A percentile compares a stretch with the other conserved stretches of the same genome.
Conservation (phyloP, 1,284 basidiomycete species). For the Singerocomus rubriflavus region DNA sequence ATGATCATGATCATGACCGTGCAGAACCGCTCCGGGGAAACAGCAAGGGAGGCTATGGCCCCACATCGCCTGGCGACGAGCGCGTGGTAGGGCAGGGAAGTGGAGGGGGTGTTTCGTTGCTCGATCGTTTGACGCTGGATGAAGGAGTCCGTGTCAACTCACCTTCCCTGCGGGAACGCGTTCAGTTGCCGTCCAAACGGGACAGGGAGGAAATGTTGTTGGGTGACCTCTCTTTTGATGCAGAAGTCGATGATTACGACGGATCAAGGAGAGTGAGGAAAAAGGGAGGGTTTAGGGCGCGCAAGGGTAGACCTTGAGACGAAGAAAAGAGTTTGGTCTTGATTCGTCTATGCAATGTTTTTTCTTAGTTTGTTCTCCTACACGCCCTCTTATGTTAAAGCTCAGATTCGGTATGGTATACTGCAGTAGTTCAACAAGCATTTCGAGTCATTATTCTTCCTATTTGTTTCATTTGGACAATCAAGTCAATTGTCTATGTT, state of each 20-base stretch:
- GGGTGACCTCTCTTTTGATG: conserved; percentile 18
- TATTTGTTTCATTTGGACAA: conserved; percentile 18
- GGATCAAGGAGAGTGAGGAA: conserved; percentile 23
- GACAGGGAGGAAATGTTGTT: conserved; percentile 37
- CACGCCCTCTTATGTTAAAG: conserved; percentile 6
- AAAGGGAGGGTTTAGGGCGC: conserved; percentile 19
- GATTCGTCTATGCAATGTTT: neutral
- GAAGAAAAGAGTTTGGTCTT: neutral
- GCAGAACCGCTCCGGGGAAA: conserved; percentile 21
- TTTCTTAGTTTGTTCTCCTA: neutral
- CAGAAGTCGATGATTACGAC: conserved; percentile 27
- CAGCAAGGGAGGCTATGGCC: neutral
- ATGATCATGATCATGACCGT: conserved; percentile 21
- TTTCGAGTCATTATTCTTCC: conserved; percentile 15
- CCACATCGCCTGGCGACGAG: conserved; percentile 20
- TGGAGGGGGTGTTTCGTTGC: conserved; percentile 32
- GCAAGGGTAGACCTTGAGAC: conserved; percentile 21
- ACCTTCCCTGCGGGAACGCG: conserved; percentile 40
- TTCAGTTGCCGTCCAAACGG: conserved; percentile 39
- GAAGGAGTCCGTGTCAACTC: conserved; percentile 18
- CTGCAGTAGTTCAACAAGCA: conserved; percentile 7
- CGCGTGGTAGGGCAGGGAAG: neutral
- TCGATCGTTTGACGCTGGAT: conserved; percentile 38
- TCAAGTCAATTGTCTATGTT: conserved; percentile 2
- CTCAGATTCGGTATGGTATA: conserved; percentile 1